Base-by-base conservation (phyloP, 2,329 filamentous ascomycete species). In the Ophiostoma fasciatum region DNA sequence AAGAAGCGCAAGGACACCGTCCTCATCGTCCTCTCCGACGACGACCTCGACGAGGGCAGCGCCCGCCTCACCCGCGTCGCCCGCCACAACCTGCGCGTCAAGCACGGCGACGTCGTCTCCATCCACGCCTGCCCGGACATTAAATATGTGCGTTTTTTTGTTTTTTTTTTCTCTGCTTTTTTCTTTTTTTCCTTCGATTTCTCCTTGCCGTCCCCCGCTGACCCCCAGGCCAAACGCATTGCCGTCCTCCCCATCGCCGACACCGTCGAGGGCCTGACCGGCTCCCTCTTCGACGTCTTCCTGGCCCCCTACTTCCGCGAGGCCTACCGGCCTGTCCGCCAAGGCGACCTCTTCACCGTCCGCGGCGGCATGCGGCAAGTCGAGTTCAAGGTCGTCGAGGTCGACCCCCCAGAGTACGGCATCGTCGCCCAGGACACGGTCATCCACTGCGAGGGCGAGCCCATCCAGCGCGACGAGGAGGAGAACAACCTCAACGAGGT, bases 1-100 rank as follows among this genome's bases (percentile, higher is more conserved):
- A 98, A 98, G 78, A 98, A 96, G 82, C 77, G 90, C 63, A 94
- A 94, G 72, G 90, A 98, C 56, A 98, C 90, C 4, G 90, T 96
- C 42, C 68, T 98, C 55, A 96, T 98, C 53, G 92, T 98, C 41
- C 73, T 98, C 42, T 87, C 87, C 45, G 90, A 98, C 59, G 90
- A 98, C 53, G 90, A 98, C 46, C 78, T 98, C 37, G 90, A 98
- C 66, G 90, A 98, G 55, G 90, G 90, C 49, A 94, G 81, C 51
- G 90, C 82, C 50, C 82, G 90, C 54, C 90, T 98, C 69, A 98
- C 98, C 72, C 83, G 92, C 59, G 90, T 96, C 45, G 87, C 96
- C 53, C 81, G 90, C 58, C 90, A 96, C 71, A 98, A 98, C 63
- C 74, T 98, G 45, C 81, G 90, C 39, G 88, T 98, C 53, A 96